Percentiles rank a stretch among this genome's conserved stretches.
Evolutionary conservation across 208 protist genomes (phyloP).

Genomic region (Naegleria lovaniensis): DNA sequence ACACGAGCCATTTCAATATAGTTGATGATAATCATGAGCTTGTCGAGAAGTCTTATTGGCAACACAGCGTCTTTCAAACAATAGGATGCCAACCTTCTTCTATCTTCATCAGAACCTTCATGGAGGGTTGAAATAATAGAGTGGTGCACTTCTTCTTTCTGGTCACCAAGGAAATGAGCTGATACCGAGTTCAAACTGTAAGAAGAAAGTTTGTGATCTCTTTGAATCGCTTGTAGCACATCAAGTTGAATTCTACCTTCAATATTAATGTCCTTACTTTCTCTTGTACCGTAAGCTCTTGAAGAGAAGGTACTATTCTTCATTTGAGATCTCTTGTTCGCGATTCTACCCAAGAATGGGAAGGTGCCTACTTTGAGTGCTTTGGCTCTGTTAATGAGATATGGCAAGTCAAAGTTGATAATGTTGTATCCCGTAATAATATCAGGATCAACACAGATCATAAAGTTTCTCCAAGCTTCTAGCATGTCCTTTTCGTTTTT

Average conservation of each 20-base stretch:
- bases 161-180: slow-evolving; percentile 94
- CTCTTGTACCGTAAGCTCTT: slow-evolving; percentile 94
- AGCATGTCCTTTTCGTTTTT: slow-evolving; percentile 87
- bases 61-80: slow-evolving; percentile 97
- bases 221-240: slow-evolving; percentile 90
- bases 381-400: slow-evolving; percentile 89
- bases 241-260: slow-evolving; percentile 95
- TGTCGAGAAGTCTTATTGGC: slow-evolving; percentile 91
- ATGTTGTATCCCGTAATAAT: slow-evolving; percentile 99
- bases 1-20: slow-evolving; percentile 98
- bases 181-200: slow-evolving; percentile 99
- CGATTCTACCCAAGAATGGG: slow-evolving; percentile 76
- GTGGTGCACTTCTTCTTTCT: slow-evolving; percentile 99
- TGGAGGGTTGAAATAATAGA: slow-evolving; percentile 94
- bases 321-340: slow-evolving; percentile 73
- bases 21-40: slow-evolving; percentile 97
- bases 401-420: slow-evolving; percentile 98
- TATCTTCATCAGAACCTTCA: slow-evolving; percentile 88
- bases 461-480: slow-evolving; percentile 70
- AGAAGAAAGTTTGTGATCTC: slow-evolving; percentile 96
- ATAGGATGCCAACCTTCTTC: slow-evolving; percentile 85
- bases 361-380: slow-evolving; percentile 77
- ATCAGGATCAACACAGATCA: slow-evolving; percentile 80
- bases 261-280: slow-evolving; percentile 93
- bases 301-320: slow-evolving; percentile 90